Evolutionary conservation across 352 stramenopile genomes (phyloP).

Genomic region (Globisporangium abappressorium): DNA sequence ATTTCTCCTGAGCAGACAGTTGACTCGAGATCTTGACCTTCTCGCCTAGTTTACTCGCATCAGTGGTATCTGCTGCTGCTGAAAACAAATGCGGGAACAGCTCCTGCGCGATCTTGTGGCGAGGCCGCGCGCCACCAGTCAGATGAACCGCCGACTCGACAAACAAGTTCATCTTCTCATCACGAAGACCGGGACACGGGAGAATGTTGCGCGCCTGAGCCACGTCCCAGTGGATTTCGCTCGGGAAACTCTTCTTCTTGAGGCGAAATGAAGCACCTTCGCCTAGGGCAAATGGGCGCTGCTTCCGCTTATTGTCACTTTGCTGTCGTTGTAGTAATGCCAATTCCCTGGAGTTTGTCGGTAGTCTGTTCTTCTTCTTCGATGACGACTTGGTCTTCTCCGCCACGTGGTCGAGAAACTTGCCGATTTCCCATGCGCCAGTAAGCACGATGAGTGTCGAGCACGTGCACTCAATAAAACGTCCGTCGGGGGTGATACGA

Average conservation of each 20-base stretch:
- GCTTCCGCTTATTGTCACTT: not conserved
- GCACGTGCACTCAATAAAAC: slow-evolving; percentile 68
- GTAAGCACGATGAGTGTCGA: slow-evolving; percentile 53
- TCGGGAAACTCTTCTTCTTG: slow-evolving; percentile 46
- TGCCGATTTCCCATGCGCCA: slow-evolving; percentile 46
- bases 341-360: not conserved
- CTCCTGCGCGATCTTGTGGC: slow-evolving; percentile 65
- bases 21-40: not conserved
- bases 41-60: not conserved
- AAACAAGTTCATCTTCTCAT: slow-evolving; percentile 50
- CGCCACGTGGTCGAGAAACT: slow-evolving; percentile 59
- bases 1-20: slow-evolving; percentile 38
- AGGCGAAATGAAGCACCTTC: slow-evolving; percentile 17
- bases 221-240: slow-evolving; percentile 56
- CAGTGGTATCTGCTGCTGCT: slow-evolving; percentile 6
- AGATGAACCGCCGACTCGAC: slow-evolving; percentile 56
- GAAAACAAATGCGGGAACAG: slow-evolving; percentile 64
- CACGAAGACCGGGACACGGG: slow-evolving; percentile 65
- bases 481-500: slow-evolving; percentile 59
- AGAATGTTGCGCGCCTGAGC: slow-evolving; percentile 35
- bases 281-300: not conserved
- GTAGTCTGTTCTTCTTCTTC: slow-evolving; percentile 19
- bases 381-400: slow-evolving; percentile 41
- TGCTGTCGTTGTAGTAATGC: not conserved
- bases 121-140: slow-evolving; percentile 58